Percentiles rank a stretch among this genome's conserved stretches.
phyloP scores from a whole-genome alignment of 1,139 yeast genomes.

The Tardiomyces digboiensis region DNA sequence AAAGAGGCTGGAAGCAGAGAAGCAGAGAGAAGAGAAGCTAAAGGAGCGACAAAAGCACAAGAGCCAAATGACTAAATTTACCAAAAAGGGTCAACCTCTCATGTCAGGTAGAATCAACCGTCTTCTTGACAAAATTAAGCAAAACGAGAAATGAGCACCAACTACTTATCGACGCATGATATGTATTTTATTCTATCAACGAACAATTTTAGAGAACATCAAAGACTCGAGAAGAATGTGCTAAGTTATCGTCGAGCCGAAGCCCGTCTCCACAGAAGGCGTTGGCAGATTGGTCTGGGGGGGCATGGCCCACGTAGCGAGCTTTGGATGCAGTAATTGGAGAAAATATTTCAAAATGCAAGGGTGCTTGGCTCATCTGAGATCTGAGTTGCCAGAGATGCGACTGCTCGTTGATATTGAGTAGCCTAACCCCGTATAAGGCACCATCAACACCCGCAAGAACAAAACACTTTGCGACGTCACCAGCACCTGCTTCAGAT shows the following conservation, averaged over 20 bases:
- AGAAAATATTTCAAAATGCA: too few species aligned
- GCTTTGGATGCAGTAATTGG: too few species aligned
- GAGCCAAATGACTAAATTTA: conserved; percentile 43
- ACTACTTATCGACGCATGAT: too few species aligned
- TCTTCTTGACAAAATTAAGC: conserved; percentile 66
- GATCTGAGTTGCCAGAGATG: background rate
- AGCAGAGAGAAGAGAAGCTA: conserved; percentile 11
- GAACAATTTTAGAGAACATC: too few species aligned
- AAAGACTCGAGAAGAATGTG: too few species aligned
- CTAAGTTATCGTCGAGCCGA: too few species aligned
- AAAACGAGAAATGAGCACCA: conserved; percentile 1
- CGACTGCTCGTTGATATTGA: too few species aligned
- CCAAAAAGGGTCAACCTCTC: conserved; percentile 73
- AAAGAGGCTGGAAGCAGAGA: conserved; percentile 16
- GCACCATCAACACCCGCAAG: background rate
- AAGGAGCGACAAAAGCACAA: conserved; percentile 37
- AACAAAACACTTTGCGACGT: background rate
- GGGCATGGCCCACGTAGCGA: too few species aligned
- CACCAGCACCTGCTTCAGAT: background rate
- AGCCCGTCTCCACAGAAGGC: too few species aligned
- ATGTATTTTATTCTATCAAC: background rate
- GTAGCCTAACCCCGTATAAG: background rate
- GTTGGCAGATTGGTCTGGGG: too few species aligned
- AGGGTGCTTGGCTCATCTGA: too few species aligned
- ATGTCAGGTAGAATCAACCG: conserved; percentile 87